A percentile compares a stretch with the other conserved stretches of the same genome.
Evolutionary conservation across 768 basidiomycete species (phyloP).

Genomic region (Auriculariales sp.): DNA sequence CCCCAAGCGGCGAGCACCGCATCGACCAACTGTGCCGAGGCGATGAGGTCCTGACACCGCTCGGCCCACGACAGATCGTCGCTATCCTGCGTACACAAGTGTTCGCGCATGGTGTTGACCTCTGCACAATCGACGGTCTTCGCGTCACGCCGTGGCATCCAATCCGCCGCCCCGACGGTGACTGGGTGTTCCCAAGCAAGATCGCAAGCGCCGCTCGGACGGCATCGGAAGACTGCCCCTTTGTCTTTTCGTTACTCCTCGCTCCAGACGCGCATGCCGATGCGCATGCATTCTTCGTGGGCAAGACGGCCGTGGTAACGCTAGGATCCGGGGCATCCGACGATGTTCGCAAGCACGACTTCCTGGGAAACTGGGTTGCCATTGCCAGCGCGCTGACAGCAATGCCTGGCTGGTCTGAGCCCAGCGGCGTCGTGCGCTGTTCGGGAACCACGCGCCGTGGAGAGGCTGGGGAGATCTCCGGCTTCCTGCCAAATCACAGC

Average conservation of each 20-base stretch:
- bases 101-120: neutral
- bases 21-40: slow-evolving; percentile 4
- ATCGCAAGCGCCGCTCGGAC: neutral
- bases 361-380: too few species aligned
- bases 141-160: slow-evolving; percentile 10
- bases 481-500: too few species aligned
- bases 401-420: too few species aligned
- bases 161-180: slow-evolving; percentile 2
- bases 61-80: slow-evolving; percentile 2
- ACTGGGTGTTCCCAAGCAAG: slow-evolving; percentile 9
- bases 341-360: too few species aligned
- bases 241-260: slow-evolving; percentile 9
- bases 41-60: slow-evolving; percentile 3
- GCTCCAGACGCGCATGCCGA: slow-evolving; percentile 4
- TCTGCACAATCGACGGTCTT: slow-evolving; percentile 2
- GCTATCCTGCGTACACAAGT: slow-evolving; percentile 3
- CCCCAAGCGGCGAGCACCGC: neutral
- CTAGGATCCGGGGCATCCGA: too few species aligned
- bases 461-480: too few species aligned
- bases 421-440: too few species aligned
- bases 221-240: neutral
- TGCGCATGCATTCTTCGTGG: too few species aligned
- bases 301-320: too few species aligned
- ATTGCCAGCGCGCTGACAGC: too few species aligned
- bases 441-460: too few species aligned